phyloP scores from a whole-genome alignment of 192 early-diverging fungal species.

The Entomortierella chlamydospora region DNA sequence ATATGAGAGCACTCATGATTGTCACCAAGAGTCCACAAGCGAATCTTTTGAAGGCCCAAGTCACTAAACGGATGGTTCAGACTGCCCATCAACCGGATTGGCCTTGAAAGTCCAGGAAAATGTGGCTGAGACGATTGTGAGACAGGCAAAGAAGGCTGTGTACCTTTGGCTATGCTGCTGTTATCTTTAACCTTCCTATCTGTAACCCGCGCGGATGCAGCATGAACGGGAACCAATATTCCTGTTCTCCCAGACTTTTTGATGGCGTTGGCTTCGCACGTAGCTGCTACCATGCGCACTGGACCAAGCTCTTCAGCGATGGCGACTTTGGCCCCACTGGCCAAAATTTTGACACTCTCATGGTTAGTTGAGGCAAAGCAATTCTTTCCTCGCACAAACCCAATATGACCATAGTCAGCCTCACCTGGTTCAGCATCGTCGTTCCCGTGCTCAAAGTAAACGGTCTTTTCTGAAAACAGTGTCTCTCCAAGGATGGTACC shows the following conservation, averaged over 20 bases:
- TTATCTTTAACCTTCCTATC: not conserved
- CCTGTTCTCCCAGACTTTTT: not conserved
- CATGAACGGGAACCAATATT: not conserved
- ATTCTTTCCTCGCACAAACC: constrained; percentile 42
- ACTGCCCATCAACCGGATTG: constrained; percentile 42
- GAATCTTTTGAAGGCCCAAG: not conserved
- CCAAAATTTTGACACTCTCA: constrained; percentile 29
- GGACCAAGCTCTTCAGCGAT: constrained; percentile 5
- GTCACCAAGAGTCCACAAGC: constrained; percentile 8
- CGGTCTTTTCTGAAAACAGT: constrained; percentile 35
- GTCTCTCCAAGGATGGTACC: constrained; percentile 52
- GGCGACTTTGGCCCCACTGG: constrained; percentile 14
- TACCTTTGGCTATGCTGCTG: not conserved
- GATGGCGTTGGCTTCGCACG: constrained; percentile 16
- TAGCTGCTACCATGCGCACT: constrained; percentile 19
- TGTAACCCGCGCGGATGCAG: not conserved
- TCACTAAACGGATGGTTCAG: not conserved
- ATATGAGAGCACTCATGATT: not conserved
- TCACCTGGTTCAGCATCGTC: constrained; percentile 25
- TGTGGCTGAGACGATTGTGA: constrained; percentile 1
- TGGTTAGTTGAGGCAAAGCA: constrained; percentile 41
- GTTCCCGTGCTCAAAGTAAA: constrained; percentile 46
- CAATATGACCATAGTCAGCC: constrained; percentile 43
- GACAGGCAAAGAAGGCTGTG: constrained; percentile 8
- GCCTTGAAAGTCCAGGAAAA: constrained; percentile 5